A percentile compares a stretch with the other conserved stretches of the same genome.
Evolutionary conservation across 371 early-diverging fungal species (phyloP).

Genomic region (Lichtheimia ramosa): DNA sequence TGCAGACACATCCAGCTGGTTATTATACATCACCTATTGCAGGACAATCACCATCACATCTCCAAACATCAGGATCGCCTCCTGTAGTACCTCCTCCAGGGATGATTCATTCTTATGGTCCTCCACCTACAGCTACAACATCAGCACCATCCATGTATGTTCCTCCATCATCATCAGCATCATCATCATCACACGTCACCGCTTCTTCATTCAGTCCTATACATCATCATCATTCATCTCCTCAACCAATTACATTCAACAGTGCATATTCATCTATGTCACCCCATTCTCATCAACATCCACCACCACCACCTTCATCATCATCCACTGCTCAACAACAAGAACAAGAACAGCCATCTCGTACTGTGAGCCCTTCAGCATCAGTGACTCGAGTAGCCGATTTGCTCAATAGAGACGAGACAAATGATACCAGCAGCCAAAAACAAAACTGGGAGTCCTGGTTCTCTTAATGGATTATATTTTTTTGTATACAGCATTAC

Average conservation of each 20-base stretch:
- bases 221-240: not conserved
- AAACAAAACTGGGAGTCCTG: slow-evolving; percentile 48
- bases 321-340: not conserved
- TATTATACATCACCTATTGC: slow-evolving; percentile 15
- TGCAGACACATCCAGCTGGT: slow-evolving; percentile 12
- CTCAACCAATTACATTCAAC: not conserved
- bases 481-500: too few relatives aligned
- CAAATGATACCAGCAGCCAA: slow-evolving; percentile 33
- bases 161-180: not conserved
- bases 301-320: not conserved
- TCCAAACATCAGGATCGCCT: slow-evolving; percentile 10
- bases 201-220: too few relatives aligned
- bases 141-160: not conserved
- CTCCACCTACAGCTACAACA: not conserved
- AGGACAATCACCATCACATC: too few relatives aligned
- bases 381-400: slow-evolving; percentile 49
- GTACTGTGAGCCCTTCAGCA: slow-evolving; percentile 4
- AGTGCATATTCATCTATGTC: not conserved
- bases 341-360: slow-evolving; percentile 1
- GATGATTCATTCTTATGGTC: slow-evolving; percentile 4
- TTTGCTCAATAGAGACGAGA: slow-evolving; percentile 49
- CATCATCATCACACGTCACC: not conserved
- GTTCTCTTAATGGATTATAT: slow-evolving; percentile 22
- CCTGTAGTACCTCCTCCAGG: slow-evolving; percentile 4
- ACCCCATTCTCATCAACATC: not conserved